Evolutionary conservation across 192 early-diverging fungal genomes (phyloP).

Genomic region (Coemansia javaensis): DNA sequence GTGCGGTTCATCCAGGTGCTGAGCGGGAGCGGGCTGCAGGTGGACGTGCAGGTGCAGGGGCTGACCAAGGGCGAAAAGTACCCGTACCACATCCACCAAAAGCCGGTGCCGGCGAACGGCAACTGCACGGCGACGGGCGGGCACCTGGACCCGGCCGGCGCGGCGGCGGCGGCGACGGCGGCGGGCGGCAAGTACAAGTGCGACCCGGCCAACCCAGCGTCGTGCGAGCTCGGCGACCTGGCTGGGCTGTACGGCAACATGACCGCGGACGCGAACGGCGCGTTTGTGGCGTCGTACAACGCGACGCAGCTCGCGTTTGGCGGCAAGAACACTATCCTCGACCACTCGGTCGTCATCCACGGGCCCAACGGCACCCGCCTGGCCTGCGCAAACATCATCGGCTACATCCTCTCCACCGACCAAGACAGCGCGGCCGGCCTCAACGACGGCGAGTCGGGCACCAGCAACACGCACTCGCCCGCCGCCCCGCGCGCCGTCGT

Average conservation of each 20-base stretch:
- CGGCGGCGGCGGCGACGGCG: conserved; percentile 11
- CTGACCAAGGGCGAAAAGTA: conserved; percentile 9
- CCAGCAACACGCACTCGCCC: background rate
- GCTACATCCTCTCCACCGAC: conserved; percentile 19
- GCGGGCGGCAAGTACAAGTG: conserved; percentile 32
- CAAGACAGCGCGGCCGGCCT: background rate
- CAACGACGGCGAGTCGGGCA: background rate
- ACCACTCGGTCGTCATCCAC: conserved; percentile 58
- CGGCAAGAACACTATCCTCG: conserved; percentile 46
- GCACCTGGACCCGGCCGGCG: conserved; percentile 35
- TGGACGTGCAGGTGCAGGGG: background rate
- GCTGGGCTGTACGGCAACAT: conserved; percentile 55
- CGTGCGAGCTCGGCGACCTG: conserved; percentile 59
- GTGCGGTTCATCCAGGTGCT: conserved; percentile 21
- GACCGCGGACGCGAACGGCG: conserved; percentile 20
- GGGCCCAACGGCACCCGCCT: conserved; percentile 47
- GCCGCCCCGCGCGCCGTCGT: background rate
- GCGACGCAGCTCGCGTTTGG: conserved; percentile 46
- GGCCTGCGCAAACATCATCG: conserved; percentile 55
- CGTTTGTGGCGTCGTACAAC: conserved; percentile 13
- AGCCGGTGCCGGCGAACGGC: conserved; percentile 28
- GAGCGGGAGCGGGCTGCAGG: conserved; percentile 27
- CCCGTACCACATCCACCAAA: conserved; percentile 48
- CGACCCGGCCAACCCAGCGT: conserved; percentile 9
- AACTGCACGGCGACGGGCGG: conserved; percentile 51